Conservation (phyloP, 2,329 filamentous ascomycete genomes). For the Ophiostoma australiae region DNA sequence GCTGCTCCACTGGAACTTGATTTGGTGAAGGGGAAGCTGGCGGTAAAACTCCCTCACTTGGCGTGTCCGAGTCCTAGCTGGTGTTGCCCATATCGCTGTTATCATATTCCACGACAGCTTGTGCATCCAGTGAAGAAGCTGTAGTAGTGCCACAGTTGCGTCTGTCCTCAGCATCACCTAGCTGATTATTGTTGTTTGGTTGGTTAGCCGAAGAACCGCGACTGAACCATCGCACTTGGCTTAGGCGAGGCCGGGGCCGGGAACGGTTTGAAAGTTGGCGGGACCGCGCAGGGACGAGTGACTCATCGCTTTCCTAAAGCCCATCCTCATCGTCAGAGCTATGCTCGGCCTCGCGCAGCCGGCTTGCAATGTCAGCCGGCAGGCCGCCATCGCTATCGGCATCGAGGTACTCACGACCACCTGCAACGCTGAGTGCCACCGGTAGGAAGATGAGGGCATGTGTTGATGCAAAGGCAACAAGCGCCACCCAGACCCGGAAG, state of each 20-base stretch:
- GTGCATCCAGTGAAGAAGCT: background rate
- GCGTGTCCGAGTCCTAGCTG: slow-evolving; percentile 19
- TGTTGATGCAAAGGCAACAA: slow-evolving; percentile 81
- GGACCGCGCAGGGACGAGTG: background rate
- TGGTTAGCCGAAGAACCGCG: background rate
- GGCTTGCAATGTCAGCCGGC: slow-evolving; percentile 77
- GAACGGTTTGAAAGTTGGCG: background rate
- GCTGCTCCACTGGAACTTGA: background rate
- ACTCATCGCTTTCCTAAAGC: slow-evolving; percentile 21
- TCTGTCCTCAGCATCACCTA: background rate
- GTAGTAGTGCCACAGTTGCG: background rate
- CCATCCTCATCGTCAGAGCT: slow-evolving; percentile 65
- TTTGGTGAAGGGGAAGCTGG: background rate
- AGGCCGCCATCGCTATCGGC: slow-evolving; percentile 81
- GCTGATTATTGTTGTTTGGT: background rate
- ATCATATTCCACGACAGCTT: background rate
- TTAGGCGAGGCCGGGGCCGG: background rate
- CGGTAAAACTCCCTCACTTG: background rate
- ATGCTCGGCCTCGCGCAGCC: slow-evolving; percentile 58
- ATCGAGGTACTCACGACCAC: slow-evolving; percentile 83
- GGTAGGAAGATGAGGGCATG: slow-evolving; percentile 91
- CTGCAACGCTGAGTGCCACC: slow-evolving; percentile 77
- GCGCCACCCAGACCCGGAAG: slow-evolving; percentile 90
- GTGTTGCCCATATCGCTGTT: background rate
- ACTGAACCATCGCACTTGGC: background rate